Percentiles rank a stretch among this genome's conserved stretches.
phyloP scores from a whole-genome alignment of 805 yeast genomes.

The Crinitomyces ghanaensis region DNA sequence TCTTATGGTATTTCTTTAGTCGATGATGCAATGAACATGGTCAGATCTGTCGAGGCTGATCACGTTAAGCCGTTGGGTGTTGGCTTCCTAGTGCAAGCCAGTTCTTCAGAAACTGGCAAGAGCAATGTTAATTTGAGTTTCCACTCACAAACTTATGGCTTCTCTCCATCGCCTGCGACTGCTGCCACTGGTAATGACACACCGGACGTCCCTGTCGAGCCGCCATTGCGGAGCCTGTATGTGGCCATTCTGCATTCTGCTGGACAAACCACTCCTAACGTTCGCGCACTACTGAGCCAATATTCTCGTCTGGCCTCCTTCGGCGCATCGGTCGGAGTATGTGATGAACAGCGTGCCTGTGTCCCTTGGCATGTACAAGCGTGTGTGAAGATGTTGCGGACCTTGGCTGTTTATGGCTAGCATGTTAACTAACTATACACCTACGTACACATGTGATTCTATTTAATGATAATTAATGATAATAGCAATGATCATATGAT shows the following conservation, averaged over 20 bases:
- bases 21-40: constrained; percentile 8
- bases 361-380: constrained; percentile 32
- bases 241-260: constrained; percentile 20
- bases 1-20: constrained; percentile 20
- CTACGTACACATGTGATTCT: too few species aligned
- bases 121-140: too few species aligned
- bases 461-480: too few species aligned
- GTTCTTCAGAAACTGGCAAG: background rate
- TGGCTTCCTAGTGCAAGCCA: too few species aligned
- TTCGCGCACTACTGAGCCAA: constrained; percentile 26
- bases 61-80: too few species aligned
- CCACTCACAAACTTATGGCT: too few species aligned
- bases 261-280: constrained; percentile 13
- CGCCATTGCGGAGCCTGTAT: constrained; percentile 11
- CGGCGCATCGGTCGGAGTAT: constrained; percentile 27
- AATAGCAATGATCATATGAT: too few species aligned
- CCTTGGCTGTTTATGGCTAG: constrained; percentile 5
- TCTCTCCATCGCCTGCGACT: constrained; percentile 12
- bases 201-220: constrained; percentile 3
- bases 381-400: constrained; percentile 19
- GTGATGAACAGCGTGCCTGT: too few species aligned
- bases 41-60: constrained; percentile 3
- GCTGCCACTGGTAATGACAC: constrained; percentile 18
- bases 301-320: constrained; percentile 27
- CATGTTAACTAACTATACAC: background rate